These are phyloP conservation scores for Croton setiger DNA, from an alignment of 441 rosid species.

Conservation along the genomic window DNA sequence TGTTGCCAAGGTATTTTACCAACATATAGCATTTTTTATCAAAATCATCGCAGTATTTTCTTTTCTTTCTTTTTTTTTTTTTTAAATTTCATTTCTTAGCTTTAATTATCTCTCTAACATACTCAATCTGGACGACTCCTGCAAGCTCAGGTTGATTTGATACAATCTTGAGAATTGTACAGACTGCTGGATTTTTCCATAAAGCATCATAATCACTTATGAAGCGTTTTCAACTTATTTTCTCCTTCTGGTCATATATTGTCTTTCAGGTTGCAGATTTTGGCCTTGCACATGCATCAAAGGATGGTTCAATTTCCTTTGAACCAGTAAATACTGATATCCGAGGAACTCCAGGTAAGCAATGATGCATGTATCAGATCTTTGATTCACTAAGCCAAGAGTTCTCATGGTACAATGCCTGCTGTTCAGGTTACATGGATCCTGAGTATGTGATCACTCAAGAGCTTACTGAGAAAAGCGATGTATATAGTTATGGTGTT, in stretches of 20 bases:
- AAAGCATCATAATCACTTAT: background rate
- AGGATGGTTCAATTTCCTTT: slow-evolving; percentile 79
- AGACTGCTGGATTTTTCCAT: background rate
- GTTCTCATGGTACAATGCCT: slow-evolving; percentile 11
- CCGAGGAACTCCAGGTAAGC: slow-evolving; percentile 94
- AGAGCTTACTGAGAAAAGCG: slow-evolving; percentile 91
- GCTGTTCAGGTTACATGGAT: slow-evolving; percentile 94
- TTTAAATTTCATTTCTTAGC: background rate
- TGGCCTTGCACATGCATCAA: slow-evolving; percentile 87
- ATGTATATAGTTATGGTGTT: slow-evolving; percentile 93
- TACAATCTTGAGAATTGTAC: background rate
- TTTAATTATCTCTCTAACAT: background rate
- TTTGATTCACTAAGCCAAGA: slow-evolving; percentile 3
- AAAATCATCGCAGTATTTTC: too few species aligned
- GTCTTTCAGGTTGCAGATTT: slow-evolving; percentile 87
- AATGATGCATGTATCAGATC: slow-evolving; percentile 9
- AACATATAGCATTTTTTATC: too few species aligned
- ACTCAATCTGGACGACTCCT: background rate
- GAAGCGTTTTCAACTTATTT: background rate
- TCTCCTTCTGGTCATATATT: slow-evolving; percentile 17
- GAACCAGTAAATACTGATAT: slow-evolving; percentile 84
- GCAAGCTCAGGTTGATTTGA: background rate
- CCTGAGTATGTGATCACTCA: slow-evolving; percentile 85
- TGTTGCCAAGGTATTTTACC: slow-evolving; percentile 68
- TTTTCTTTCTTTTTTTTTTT: background rate